phyloP scores from a whole-genome alignment of 2,329 filamentous ascomycete genomes.

The Aspergillus persii region DNA sequence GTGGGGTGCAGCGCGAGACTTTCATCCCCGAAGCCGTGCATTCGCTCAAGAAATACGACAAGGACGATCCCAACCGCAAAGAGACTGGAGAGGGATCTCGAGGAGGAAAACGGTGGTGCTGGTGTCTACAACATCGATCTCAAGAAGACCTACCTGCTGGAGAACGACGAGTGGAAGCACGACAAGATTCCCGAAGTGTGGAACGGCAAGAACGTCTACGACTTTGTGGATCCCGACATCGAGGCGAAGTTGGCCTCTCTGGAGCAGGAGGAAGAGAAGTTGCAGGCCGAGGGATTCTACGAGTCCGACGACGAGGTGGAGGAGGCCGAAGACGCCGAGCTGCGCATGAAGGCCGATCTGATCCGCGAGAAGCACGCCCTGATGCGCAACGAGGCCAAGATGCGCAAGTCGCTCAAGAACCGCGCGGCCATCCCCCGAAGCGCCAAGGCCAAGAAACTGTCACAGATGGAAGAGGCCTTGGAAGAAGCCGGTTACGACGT shows the following conservation, averaged over 20 bases:
- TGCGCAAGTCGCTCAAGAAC: conserved; percentile 98
- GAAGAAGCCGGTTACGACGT: conserved; percentile 84
- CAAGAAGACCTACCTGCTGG: conserved; percentile 82
- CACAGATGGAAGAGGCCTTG: conserved; percentile 82
- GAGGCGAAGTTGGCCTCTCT: conserved; percentile 86
- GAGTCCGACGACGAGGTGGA: conserved; percentile 80
- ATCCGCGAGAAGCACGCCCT: conserved; percentile 93
- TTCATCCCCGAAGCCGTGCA: conserved; percentile 86
- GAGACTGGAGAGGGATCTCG: conserved; percentile 78
- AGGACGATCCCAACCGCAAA: conserved; percentile 79
- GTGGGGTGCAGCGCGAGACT: conserved; percentile 71
- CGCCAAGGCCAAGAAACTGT: conserved; percentile 74
- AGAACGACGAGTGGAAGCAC: conserved; percentile 89
- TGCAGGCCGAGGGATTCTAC: conserved; percentile 91
- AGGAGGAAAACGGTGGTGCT: conserved; percentile 88
- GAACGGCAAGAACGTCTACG: conserved; percentile 95
- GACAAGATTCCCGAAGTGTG: conserved; percentile 93
- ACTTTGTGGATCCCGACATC: conserved; percentile 96
- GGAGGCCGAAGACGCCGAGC: conserved; percentile 83
- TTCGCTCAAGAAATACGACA: conserved; percentile 83
- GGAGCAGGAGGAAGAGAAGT: conserved; percentile 91
- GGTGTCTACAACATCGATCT: conserved; percentile 96
- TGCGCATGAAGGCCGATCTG: conserved; percentile 85
- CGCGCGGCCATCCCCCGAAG: conserved; percentile 86
- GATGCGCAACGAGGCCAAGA: conserved; percentile 89